Evolutionary conservation across 768 basidiomycete genomes (phyloP).

Genomic region (Tulasnella sp.): DNA sequence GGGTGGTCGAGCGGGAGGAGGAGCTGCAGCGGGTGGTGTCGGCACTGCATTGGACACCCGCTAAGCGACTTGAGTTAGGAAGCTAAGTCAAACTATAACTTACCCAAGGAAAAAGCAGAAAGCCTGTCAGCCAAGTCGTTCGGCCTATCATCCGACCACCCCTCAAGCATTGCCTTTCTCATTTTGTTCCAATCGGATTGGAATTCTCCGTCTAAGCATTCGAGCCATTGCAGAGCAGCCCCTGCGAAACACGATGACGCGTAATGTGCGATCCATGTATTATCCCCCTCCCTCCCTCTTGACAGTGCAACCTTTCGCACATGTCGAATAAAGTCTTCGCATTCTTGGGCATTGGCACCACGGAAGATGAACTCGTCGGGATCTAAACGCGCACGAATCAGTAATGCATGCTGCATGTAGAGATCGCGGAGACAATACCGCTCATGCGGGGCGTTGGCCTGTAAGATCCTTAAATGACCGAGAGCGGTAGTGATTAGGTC

Average conservation of each 20-base stretch:
- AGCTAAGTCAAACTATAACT: no score
- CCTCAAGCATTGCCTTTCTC: slow-evolving; percentile 1
- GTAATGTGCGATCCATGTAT: neutral
- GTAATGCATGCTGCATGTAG: neutral
- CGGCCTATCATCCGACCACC: neutral
- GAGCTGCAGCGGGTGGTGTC: neutral
- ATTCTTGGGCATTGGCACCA: neutral
- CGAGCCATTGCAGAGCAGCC: neutral
- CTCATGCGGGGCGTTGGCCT: neutral
- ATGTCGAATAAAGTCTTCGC: neutral
- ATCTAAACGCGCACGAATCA: neutral
- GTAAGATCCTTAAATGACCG: no score
- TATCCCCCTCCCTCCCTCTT: neutral
- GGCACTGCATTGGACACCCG: neutral
- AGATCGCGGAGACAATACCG: neutral
- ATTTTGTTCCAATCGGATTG: neutral
- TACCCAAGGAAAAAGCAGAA: neutral
- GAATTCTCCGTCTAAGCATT: neutral
- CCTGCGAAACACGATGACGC: neutral
- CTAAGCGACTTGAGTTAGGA: neutral
- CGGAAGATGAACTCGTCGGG: neutral
- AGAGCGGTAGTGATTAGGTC: no score
- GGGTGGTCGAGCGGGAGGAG: neutral
- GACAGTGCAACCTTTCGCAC: neutral
- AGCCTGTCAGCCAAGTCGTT: neutral